phyloP scores from a whole-genome alignment of 495 filamentous ascomycete genomes.

The Neurospora tetrasperma region DNA sequence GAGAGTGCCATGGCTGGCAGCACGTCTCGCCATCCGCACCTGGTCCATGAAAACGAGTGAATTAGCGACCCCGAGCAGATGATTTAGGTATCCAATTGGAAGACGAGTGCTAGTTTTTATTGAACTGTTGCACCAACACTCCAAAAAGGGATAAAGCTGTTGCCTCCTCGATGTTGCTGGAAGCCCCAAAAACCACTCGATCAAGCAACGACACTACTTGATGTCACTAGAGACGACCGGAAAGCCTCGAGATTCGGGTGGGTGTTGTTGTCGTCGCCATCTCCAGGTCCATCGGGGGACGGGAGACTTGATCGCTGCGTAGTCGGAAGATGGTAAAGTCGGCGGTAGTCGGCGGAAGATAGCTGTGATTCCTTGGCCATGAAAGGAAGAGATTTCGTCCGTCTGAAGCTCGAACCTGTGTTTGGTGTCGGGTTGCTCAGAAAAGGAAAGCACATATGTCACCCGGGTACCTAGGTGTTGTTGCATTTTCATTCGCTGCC shows the following conservation, averaged over 20 bases:
- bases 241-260: background rate
- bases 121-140: background rate
- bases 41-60: constrained; percentile 25
- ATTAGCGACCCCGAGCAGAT: background rate
- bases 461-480: background rate
- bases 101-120: background rate
- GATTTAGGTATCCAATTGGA: background rate
- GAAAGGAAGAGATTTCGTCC: background rate
- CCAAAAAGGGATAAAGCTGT: constrained; percentile 3
- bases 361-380: background rate
- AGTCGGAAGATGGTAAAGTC: background rate
- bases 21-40: constrained; percentile 24
- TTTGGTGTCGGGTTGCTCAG: background rate
- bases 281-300: background rate
- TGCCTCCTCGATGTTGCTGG: background rate
- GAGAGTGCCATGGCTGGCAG: constrained; percentile 33
- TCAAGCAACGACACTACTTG: background rate
- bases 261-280: background rate
- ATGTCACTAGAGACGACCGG: background rate
- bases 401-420: background rate
- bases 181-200: background rate
- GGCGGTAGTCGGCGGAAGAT: background rate
- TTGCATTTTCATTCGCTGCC: background rate
- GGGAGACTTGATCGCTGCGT: background rate
- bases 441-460: background rate